Conservation (phyloP, 1,284 basidiomycete genomes). For the Termitomyces sp. region DNA sequence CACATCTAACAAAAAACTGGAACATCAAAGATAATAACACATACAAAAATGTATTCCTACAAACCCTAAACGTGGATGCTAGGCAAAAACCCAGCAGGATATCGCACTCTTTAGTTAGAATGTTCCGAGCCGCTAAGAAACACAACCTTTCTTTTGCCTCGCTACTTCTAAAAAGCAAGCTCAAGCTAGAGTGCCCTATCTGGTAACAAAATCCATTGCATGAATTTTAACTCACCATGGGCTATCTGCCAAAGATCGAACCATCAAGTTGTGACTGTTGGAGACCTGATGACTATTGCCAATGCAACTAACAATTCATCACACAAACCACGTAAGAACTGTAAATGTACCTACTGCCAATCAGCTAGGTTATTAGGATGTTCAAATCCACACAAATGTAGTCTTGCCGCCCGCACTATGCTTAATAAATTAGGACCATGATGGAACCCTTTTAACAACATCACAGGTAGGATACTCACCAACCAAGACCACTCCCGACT, state of each 20-base stretch:
- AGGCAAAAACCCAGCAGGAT: background rate
- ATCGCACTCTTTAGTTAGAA: too few relatives aligned
- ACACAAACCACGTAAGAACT: background rate
- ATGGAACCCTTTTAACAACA: too few relatives aligned
- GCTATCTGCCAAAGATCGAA: too few relatives aligned
- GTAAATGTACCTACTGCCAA: background rate
- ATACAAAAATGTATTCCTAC: background rate
- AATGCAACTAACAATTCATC: background rate
- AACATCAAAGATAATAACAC: background rate
- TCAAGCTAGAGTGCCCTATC: too few relatives aligned
- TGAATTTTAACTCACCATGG: too few relatives aligned
- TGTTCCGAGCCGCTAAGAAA: background rate
- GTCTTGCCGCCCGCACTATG: too few relatives aligned
- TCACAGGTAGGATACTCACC: too few relatives aligned
- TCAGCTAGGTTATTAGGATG: background rate
- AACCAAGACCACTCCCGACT: too few relatives aligned
- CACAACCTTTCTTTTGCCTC: background rate
- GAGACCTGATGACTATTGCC: background rate
- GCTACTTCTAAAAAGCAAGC: background rate
- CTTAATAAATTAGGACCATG: too few relatives aligned
- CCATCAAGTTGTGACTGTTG: background rate
- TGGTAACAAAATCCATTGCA: too few relatives aligned
- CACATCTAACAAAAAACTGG: background rate
- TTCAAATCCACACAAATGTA: background rate
- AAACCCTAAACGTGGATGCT: background rate